Base-by-base conservation (phyloP, 2,329 filamentous ascomycete species). In the Ophiostoma fasciatum region DNA sequence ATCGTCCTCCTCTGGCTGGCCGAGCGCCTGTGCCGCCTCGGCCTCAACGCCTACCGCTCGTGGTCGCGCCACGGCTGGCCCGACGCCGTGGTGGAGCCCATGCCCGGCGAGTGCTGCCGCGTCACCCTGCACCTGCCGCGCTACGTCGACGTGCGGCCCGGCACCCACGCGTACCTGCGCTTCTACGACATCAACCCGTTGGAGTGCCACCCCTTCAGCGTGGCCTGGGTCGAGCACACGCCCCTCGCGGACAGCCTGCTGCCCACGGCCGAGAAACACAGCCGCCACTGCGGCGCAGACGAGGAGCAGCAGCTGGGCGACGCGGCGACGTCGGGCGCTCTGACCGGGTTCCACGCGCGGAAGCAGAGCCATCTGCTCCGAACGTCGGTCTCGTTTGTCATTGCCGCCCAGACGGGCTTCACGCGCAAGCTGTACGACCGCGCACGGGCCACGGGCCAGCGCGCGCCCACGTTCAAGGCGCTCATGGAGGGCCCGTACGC, bases 401-500 rank as follows among this genome's bases (percentile, higher is more conserved):
- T 94, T 46, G 82, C 83, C 42, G 82, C 85, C 20, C 81, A 90
- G 41, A 87, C 80, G 0, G 88, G 88, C 21, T 79, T 94, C 60
- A 96, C 90, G 7, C 74, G 83, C 49, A 75, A 75, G 48, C 72
- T 96, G 3, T 92, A 74, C 62, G 64, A 81, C 48, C 73, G 67
- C 40, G 84, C 82, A 7, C 62, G 66, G 39, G 57, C 60, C 21
- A 57, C 64, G 15, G 61, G 64, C n/a, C 56, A 58, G 18, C 63
- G 61, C 22, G 64, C 65, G 12, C 61, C 87, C 41, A 65, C 66
- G 10, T 63, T 87, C 37, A 69, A 66, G 39, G 85, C 83, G 23
- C 74, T 82, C 39, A 74, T 92, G 42, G 90, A 96, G 59, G 90
- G 90, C 0, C 88, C 90, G 1, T 96, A 96, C 53, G 78, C 74